Evolutionary conservation across 2,329 filamentous ascomycete species (phyloP).

Genomic region (Aspergillus tanneri): DNA sequence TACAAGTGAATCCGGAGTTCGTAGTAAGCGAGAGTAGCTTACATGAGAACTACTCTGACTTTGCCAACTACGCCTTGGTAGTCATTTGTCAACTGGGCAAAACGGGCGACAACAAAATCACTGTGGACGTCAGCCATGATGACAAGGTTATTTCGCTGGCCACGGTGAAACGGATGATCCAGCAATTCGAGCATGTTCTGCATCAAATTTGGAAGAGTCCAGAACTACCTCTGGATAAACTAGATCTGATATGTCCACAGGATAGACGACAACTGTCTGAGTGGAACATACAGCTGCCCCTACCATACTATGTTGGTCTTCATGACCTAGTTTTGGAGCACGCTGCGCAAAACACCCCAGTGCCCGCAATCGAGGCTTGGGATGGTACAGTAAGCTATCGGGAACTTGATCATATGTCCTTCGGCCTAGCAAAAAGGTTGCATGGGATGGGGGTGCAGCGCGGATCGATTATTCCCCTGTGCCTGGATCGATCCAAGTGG

Average conservation of each 20-base stretch:
- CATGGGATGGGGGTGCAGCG: not conserved
- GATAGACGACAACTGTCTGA: not conserved
- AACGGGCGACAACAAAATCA: too few species aligned
- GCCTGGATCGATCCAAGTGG: slow-evolving; percentile 1
- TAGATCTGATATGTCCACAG: not conserved
- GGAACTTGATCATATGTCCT: not conserved
- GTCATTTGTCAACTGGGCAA: not conserved
- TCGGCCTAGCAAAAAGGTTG: not conserved
- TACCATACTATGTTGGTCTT: not conserved
- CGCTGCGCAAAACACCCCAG: not conserved
- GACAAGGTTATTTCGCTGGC: too few species aligned
- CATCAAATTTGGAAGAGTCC: too few species aligned
- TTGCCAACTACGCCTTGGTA: not conserved
- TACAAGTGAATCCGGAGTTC: not conserved
- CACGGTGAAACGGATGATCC: too few species aligned
- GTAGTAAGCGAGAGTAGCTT: not conserved
- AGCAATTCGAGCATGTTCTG: too few species aligned
- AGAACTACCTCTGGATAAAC: not conserved
- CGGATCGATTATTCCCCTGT: not conserved
- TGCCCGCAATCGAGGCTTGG: not conserved
- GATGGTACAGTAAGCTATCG: not conserved
- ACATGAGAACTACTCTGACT: not conserved
- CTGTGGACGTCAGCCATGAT: too few species aligned
- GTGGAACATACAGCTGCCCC: not conserved
- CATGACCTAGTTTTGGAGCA: not conserved